Base-by-base conservation (phyloP, 257 asterid genomes). In the Solanum sejunctum region DNA sequence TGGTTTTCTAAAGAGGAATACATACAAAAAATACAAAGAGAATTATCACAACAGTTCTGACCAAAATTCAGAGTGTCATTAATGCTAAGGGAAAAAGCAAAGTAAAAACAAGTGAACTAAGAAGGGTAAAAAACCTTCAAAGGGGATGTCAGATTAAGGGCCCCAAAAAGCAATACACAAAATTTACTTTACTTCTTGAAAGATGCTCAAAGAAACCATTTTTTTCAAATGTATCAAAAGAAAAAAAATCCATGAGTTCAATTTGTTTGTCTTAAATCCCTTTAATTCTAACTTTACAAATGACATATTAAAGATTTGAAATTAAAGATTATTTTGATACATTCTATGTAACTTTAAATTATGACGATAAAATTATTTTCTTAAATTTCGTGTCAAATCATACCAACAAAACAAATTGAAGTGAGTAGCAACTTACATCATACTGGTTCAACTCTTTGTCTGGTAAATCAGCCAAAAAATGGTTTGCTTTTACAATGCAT, bases 401-500 rank as follows among this genome's bases (percentile, higher is more conserved):
- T 36, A 36, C 41, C 41, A 36, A 36, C 41, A 6, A 10, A 0
- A 60, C 15, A n/a, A 60, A 60, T 10, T 60, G 16, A 60, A 67
- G 8, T 0, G 11, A 8, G 10, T 75, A 85, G 84, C 32, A 85
- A 78, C 97, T 94, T 92, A 97, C 99, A 93, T 97, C 98, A 91
- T 97, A 97, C 80, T 97, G 98, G 87, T 91, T 94, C 87, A 97
- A 90, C 87, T 97, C 99, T 93, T 97, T 97, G 90, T 95, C 89
- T 43, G 99, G 99, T 84, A 97, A 88, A 86, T 95, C 98, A 49
- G 98, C 96, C 84, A 93, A 89, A 93, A 97, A 97, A 93, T 97
- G 98, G 91, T 97, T 97, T 78, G 99, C 99, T 92, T 97, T 97
- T 51, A 97, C 99, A 80, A 95, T 91, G 85, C 99, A 97, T 86